Base-by-base conservation (phyloP, 495 filamentous ascomycete species). In the Stereocaulon alpinum region DNA sequence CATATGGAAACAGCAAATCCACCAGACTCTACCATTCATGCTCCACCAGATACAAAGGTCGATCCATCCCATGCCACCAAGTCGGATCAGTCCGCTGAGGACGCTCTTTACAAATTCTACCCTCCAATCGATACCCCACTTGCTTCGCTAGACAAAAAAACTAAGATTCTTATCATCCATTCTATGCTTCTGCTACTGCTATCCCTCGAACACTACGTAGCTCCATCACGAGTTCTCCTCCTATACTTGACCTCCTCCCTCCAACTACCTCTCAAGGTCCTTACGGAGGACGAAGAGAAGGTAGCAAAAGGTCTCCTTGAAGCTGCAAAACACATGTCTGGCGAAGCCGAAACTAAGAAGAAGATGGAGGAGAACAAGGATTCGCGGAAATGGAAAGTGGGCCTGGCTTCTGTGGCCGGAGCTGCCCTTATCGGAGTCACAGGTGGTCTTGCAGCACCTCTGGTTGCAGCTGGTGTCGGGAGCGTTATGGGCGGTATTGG, bases 401-500 rank as follows among this genome's bases (percentile, higher is more conserved):
- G 86, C 7, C 72, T 94, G 20, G 90, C 89, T 2, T 85, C 85
- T 22, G 88, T 89, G 0, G 84, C 82, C 29, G 83, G 83, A 30
- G 88, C 85, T 50, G 89, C 81, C 0, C 69, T 95, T 10, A 89
- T 96, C 53, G 87, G 86, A 4, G 76, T 95, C 2, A 95, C 86
- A 11, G 86, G 89, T 18, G 85, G 85, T 40, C 81, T 98, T 11
- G 86, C 91, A 4, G 86, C 88, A 5, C 86, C 93, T 0, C 74
- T 97, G 6, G 80, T 91, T 15, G 88, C 86, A 2, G 90, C 88
- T 14, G 87, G 89, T 0, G 77, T 96, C 50, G 91, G 91, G 34
- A 83, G 84, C 1, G 77, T 95, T 0, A 84, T 92, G 77, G 88
- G 88, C 22, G 88, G 87, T 5, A 67, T 91, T 18, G 89, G 92